Evolutionary conservation across 2,329 filamentous ascomycete genomes (phyloP).

Genomic region (Aspergillus niger): DNA sequence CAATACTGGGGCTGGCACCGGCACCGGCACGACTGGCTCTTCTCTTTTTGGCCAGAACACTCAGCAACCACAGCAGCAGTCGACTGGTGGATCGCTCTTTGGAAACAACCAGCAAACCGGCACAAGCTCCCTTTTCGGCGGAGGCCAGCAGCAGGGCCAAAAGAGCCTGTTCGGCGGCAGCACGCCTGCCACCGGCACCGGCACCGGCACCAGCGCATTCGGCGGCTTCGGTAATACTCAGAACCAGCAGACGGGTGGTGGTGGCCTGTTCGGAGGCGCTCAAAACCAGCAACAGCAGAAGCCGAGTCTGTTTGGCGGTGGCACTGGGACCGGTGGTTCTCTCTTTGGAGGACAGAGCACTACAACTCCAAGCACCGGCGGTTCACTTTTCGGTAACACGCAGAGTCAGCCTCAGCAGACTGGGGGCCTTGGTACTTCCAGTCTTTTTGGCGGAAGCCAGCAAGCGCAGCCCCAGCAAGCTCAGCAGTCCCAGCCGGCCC

Average conservation of each 20-base stretch:
- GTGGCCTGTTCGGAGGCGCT: constrained; percentile 47
- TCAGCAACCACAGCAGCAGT: constrained; percentile 37
- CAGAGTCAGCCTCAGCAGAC: constrained; percentile 39
- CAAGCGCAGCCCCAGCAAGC: constrained; percentile 56
- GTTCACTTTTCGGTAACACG: constrained; percentile 61
- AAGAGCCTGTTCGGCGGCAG: constrained; percentile 47
- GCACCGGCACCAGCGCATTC: constrained; percentile 31
- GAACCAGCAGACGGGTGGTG: constrained; percentile 41
- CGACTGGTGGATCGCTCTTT: constrained; percentile 45
- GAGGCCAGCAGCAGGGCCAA: constrained; percentile 36
- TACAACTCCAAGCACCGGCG: constrained; percentile 36
- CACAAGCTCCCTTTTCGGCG: constrained; percentile 38
- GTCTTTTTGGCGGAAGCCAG: constrained; percentile 58
- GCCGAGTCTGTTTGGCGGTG: constrained; percentile 57
- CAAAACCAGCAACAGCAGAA: constrained; percentile 58
- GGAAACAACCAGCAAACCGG: constrained; percentile 40
- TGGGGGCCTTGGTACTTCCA: constrained; percentile 37
- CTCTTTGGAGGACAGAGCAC: constrained; percentile 48
- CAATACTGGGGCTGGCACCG: constrained; percentile 14
- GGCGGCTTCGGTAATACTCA: constrained; percentile 48
- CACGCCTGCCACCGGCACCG: constrained; percentile 29
- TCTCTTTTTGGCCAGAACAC: constrained; percentile 44
- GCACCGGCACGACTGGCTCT: constrained; percentile 28
- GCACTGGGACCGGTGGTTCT: constrained; percentile 47
- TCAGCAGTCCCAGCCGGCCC: constrained; percentile 46